phyloP scores from a whole-genome alignment of 2,329 filamentous ascomycete genomes.

The Pseudogymnoascus sp. region DNA sequence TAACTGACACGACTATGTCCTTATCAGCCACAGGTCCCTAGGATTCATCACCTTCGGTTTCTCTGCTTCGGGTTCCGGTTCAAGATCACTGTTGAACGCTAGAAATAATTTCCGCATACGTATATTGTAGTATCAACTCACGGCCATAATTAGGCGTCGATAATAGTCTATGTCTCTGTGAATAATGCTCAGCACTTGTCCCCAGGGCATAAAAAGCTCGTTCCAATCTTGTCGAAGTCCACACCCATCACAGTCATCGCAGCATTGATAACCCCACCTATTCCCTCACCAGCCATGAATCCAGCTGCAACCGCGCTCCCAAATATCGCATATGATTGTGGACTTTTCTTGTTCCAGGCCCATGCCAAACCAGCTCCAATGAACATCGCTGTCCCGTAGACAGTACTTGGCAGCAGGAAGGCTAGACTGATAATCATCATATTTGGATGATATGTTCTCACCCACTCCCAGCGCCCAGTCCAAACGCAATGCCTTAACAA shows the following conservation, averaged over 20 bases:
- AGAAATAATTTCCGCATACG: neutral
- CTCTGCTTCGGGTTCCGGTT: neutral
- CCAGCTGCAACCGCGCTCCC: constrained; percentile 16
- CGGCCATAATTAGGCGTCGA: neutral
- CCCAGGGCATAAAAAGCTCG: neutral
- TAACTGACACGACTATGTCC: too few species aligned
- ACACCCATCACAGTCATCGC: constrained; percentile 11
- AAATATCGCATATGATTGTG: constrained; percentile 16
- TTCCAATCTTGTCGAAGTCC: constrained; percentile 2
- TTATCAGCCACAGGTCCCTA: neutral
- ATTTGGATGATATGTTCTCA: constrained; percentile 12
- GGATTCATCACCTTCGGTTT: neutral
- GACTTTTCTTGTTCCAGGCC: constrained; percentile 14
- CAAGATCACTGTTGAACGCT: neutral
- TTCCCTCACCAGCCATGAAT: constrained; percentile 18
- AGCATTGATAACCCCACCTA: constrained; percentile 18
- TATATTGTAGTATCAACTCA: neutral
- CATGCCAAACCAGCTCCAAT: constrained; percentile 16
- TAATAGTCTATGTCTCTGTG: neutral
- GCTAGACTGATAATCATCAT: constrained; percentile 17
- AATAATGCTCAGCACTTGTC: neutral
- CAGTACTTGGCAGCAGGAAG: constrained; percentile 16
- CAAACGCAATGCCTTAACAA: neutral
- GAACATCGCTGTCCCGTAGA: constrained; percentile 19
- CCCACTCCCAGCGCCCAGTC: neutral